Evolutionary conservation across 331 rosid species (phyloP), one percentile per base, ranked within the genome.

Genomic region (Spiraea crenata): DNA sequence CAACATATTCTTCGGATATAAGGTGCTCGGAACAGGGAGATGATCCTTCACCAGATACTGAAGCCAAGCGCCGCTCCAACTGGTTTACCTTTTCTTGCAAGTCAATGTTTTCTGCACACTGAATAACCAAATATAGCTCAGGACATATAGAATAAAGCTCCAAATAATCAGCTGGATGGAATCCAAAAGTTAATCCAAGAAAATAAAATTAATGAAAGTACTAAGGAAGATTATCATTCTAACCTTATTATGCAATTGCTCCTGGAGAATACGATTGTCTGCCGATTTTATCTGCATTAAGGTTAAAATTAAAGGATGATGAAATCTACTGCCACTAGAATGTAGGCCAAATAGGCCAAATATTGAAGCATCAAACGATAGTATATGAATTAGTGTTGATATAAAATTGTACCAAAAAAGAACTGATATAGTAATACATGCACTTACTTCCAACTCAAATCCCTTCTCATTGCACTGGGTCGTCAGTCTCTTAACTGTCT

Each of bases 211-310:
- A 49, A 8, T 20, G 46, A 59, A 74, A 60, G 54, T 11, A 63
- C 55, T 16, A 55, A 15, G 74, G 40, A 63, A 63, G 71, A 68
- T 56, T 45, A 8, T 65, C 49, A 66, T 63, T 35, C 69, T n/a
- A 65, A 89, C 99, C 96, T 89, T 95, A 82, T 88, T 83, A 77
- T 89, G 85, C 77, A 95, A 87, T 77, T 95, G 98, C 60, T 95
- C 98, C 79, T 95, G 96, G 57, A 95, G 99, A 45, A 95, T 85
- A 49, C 96, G 98, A 64, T 95, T 91, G 83, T 95, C 99, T 7
- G 99, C 98, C 20, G 98, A 87, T 85, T 89, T 91, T 79, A 95
- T 80, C 99, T 95, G 84, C 75, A 82, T 37, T 49, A 60, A 38
- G 68, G 54, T 44, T 68, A 54, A 52, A 37, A 50, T 38, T 25